Percentiles rank a stretch among this genome's conserved stretches.
Conservation (phyloP, 257 asterid genomes). For the Paraleonurus japonicus region DNA sequence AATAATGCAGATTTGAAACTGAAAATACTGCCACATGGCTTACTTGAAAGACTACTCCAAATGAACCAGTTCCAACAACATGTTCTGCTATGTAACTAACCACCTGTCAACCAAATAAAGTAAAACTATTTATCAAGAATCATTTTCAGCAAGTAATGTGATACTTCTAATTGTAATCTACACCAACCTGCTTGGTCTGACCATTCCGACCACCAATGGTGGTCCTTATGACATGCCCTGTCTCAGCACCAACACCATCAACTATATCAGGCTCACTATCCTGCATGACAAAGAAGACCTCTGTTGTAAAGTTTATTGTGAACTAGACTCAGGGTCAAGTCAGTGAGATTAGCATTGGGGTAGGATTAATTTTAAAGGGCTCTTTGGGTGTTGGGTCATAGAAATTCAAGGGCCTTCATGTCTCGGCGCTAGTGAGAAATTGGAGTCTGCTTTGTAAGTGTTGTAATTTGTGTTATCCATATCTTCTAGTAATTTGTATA, state of each 20-base stretch:
- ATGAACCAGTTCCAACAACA: constrained; percentile 96
- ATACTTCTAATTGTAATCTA: constrained; percentile 23
- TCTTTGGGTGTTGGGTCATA: not conserved
- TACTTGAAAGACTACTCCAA: constrained; percentile 96
- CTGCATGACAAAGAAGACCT: constrained; percentile 47
- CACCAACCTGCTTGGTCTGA: constrained; percentile 85
- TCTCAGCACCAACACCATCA: constrained; percentile 95
- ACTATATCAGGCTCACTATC: constrained; percentile 91
- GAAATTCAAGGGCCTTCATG: not conserved
- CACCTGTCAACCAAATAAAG: constrained; percentile 53
- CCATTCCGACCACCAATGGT: constrained; percentile 91
- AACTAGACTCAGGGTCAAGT: constrained; percentile 12
- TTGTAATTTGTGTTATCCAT: not conserved
- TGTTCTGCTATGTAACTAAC: constrained; percentile 95
- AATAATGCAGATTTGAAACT: constrained; percentile 10
- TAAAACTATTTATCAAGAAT: constrained; percentile 16
- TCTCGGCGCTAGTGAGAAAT: not conserved
- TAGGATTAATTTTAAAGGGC: not conserved
- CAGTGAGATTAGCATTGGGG: not conserved
- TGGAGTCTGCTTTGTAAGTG: not conserved
- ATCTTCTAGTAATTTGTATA: not conserved
- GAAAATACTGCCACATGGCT: constrained; percentile 29
- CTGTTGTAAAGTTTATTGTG: constrained; percentile 12
- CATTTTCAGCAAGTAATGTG: constrained; percentile 27
- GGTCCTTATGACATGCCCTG: constrained; percentile 86